Base-by-base conservation (phyloP, 2,329 filamentous ascomycete species). In the Cryphonectria naterciae region DNA sequence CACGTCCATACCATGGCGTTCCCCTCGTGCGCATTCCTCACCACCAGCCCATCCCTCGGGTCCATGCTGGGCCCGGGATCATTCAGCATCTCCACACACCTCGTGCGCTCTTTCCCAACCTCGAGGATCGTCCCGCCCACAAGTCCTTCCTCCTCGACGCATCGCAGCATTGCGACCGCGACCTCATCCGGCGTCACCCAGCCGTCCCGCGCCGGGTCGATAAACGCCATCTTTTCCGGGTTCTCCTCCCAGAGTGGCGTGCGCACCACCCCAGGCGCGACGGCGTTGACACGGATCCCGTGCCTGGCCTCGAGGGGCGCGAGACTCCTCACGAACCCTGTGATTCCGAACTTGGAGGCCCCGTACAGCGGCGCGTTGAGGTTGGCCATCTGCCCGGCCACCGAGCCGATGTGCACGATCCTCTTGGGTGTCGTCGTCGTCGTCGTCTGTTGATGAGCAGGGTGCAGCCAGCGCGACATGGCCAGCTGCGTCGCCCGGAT, bases 191-290 rank as follows among this genome's bases (percentile, higher is more conserved):
- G 80, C 0, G 80, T 81, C 0, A 84, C 80, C 83, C 83, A 85
- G 0, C 71, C 77, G 68, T 83, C 82, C 35, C 75, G 71, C 4
- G 69, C 70, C 37, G 76, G 68, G 8, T 83, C 77, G 0, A 85
- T 71, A 52, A 78, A 78, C 22, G 75, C 74, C 25, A 84, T 71
- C 73, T 84, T 85, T 73, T 85, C 83, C 0, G 82, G 80, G 49
- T 84, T 72, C 1, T 85, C 83, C 0, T 77, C 80, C 82, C 83
- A 85, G 3, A 86, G 71, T 2, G 84, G 84, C 1, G 85, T 86
- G 10, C 77, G 75, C 0, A 85, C 81, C 1, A 84, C 66, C 0
- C 82, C 84, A 0, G 84, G 85, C 0, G 84, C 83, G 0, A 86
- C 81, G 0, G 80, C 83, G 63, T 77, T 82, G 46, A 86, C 81